Evolutionary conservation across 345 rosid genomes (phyloP).

Genomic region (Sisymbrium irio): DNA sequence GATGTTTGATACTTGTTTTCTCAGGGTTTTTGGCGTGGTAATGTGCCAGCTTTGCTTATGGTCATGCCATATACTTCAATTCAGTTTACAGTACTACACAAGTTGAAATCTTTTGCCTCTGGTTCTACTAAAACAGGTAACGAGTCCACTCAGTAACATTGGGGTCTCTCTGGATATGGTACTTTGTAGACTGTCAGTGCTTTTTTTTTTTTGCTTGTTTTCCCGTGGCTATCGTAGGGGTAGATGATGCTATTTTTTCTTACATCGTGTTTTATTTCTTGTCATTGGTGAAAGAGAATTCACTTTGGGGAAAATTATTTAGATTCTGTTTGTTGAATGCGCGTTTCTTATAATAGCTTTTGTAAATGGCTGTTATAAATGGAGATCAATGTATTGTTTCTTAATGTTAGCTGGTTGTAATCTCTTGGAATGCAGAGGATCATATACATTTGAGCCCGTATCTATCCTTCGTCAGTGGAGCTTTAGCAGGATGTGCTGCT

Average conservation of each 20-base stretch:
- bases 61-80: conserved; percentile 96
- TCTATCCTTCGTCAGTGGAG: conserved; percentile 79
- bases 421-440: conserved; percentile 59
- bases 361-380: neutral
- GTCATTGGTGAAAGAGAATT: neutral
- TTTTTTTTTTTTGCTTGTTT: neutral
- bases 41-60: conserved; percentile 97
- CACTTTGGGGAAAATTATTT: neutral
- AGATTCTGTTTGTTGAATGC: neutral
- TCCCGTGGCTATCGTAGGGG: neutral
- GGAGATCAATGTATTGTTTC: neutral
- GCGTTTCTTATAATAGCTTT: neutral
- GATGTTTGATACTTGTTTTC: conserved; percentile 28
- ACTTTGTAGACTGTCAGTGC: neutral
- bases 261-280: neutral
- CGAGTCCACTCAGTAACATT: neutral
- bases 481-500: conserved; percentile 93
- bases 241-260: neutral
- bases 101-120: conserved; percentile 70
- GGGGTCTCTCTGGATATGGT: neutral
- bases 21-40: conserved; percentile 99
- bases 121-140: conserved; percentile 92
- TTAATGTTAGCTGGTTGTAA: conserved; percentile 1
- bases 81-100: conserved; percentile 83
- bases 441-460: conserved; percentile 82